Evolutionary conservation across 2,329 filamentous ascomycete species (phyloP), one percentile per base, ranked within the genome.

Genomic region (Fusarium sp.): DNA sequence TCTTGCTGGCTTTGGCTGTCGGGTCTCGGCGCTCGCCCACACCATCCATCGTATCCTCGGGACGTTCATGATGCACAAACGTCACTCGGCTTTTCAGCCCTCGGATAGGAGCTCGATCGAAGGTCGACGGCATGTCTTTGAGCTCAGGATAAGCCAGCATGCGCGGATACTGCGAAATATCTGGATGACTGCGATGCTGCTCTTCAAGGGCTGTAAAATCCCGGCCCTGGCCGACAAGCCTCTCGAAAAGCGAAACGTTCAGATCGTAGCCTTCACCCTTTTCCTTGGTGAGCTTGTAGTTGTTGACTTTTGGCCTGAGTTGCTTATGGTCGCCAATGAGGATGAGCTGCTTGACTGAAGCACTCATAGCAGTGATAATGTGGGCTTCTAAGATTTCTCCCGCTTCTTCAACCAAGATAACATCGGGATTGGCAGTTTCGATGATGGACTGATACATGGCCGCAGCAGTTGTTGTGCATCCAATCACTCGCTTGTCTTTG

Each of bases 321-420:
- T 94, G 92, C 57, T 91, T 86, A 74, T 94, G 91, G 55, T 94
- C 92, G 1, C 92, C 92, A 13, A 94, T 93, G 3, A 92, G 76
- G 1, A 93, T 84, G 2, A 93, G 74, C 39, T 93, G 90, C 62
- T 91, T 85, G 0, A 87, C 87, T 0, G 83, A 77, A 0, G 84
- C 75, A 0, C 82, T 81, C 58, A 93, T 71, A 0, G 91, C 86
- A 0, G 91, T 86, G 1, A 93, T 76, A 20, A 79, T 39, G 68
- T 93, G 91, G 3, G 84, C 83, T 75, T 94, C 91, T 0, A 93
- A 80, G 5, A 94, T 91, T 66, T 94, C 91, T 2, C 90, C 91
- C 1, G 91, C 91, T 76, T 94, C 91, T 75, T 94, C 91, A 0
- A 92, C 86, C 0, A 94, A 74, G 2, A 93, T 77, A 4, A 92